Evolutionary conservation across 257 asterid genomes (phyloP).

Genomic region (Solanum rostratum): DNA sequence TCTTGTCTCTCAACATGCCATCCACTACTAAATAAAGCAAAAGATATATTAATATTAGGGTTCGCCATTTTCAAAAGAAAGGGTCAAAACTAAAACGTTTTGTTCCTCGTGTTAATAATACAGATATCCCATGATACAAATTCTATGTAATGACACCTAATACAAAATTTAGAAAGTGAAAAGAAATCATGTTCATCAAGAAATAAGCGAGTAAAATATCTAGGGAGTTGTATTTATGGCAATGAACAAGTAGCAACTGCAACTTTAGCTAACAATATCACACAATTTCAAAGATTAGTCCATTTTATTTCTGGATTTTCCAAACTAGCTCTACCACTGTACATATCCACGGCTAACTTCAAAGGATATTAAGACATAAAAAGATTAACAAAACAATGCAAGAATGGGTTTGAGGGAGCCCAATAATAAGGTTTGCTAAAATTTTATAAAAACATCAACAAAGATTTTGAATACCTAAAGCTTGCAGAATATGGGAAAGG

Average conservation of each 20-base stretch:
- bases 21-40: neutral
- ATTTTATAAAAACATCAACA: neutral
- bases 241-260: neutral
- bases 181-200: neutral
- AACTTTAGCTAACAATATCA: neutral
- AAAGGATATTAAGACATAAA: neutral
- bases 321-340: neutral
- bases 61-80: neutral
- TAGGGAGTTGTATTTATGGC: neutral
- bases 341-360: neutral
- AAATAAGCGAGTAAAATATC: neutral
- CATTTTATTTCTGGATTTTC: neutral
- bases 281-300: neutral
- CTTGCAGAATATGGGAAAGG: conserved; percentile 32
- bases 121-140: neutral
- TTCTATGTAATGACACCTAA: neutral
- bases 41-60: neutral
- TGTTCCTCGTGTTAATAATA: neutral
- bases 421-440: neutral
- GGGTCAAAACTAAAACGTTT: neutral
- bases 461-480: conserved; percentile 22
- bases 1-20: neutral
- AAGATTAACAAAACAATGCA: neutral
- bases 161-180: neutral
- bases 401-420: neutral